Percentiles rank a stretch among this genome's conserved stretches.
Conservation (phyloP, 208 protist species). For the Acanthamoeba polyphaga region DNA sequence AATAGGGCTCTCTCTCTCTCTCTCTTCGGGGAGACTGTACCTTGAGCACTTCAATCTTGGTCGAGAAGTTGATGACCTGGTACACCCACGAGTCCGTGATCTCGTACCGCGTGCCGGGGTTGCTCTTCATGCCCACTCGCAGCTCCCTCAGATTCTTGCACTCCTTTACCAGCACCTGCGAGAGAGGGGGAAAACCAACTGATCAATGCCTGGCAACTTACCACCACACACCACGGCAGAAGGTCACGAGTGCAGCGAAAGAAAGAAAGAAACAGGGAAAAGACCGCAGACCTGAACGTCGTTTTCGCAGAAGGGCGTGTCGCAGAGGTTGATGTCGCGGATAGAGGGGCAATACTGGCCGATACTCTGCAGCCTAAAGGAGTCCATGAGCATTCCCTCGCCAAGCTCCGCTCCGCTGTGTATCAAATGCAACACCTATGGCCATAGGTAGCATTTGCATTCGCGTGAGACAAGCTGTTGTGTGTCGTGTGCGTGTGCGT, state of each 20-base stretch:
- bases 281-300: slow-evolving; percentile 23
- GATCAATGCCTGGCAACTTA: not conserved
- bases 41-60: slow-evolving; percentile 58
- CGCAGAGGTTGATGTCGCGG: slow-evolving; percentile 58
- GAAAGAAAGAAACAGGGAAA: not conserved
- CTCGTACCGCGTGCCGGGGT: slow-evolving; percentile 57
- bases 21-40: not conserved
- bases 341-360: slow-evolving; percentile 9
- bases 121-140: slow-evolving; percentile 68
- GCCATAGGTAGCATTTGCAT: not conserved
- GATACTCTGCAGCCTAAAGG: slow-evolving; percentile 39
- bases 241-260: not conserved
- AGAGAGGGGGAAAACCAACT: not conserved
- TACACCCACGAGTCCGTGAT: slow-evolving; percentile 68
- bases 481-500: not conserved
- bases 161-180: slow-evolving; percentile 16
- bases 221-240: too few relatives aligned
- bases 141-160: slow-evolving; percentile 44
- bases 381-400: slow-evolving; percentile 64
- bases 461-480: not conserved
- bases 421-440: slow-evolving; percentile 24
- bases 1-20: too few relatives aligned
- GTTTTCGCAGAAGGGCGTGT: slow-evolving; percentile 51
- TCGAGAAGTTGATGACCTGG: slow-evolving; percentile 66
- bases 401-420: slow-evolving; percentile 41